Evolutionary conservation across 1,284 basidiomycete species (phyloP), one percentile per base, ranked within the genome.

Genomic region (Cutaneotrichosporon sp.): DNA sequence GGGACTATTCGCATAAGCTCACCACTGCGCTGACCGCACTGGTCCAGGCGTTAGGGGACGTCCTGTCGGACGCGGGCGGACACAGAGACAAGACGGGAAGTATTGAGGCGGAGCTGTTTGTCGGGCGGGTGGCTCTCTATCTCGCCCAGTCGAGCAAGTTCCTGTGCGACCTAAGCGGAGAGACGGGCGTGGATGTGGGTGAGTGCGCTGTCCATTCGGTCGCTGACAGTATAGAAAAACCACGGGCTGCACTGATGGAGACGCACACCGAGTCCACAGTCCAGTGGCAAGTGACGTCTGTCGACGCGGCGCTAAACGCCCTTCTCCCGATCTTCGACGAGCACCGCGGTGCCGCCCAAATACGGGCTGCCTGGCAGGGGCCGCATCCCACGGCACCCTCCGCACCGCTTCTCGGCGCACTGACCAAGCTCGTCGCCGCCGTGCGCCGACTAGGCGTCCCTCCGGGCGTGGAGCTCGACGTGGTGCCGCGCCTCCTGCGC

Each of bases 121-220:
- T 74, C 12, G 73, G 72, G 2, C 57, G 72, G 17, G 61, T 75
- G 1, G 69, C 72, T 8, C 45, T 72, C 22, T 73, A 67, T 49
- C 51, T 76, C 8, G 61, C 55, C 9, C 62, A 61, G 20, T 52
- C 54, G 20, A 64, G 61, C 19, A 34, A 48, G 1, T 71, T 72
- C 53, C 54, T 72, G 29, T 20, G 32, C 1, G 62, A 69, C 34
- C 54, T 74, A 3, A 44, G 46, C 8, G 62, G 61, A 11, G 54
- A 42, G 17, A 55, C 54, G 1, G 47, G 46, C 8, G 43, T 61
- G 5, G 49, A 60, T 38, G 37, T 59, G 8, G 49, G 64, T 64
- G 32, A 56, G 66, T 59, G 5, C 3, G 7, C 12, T 16, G 10
- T 25, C 20, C 5, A 5, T 22, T n/a, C 41, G 22, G n/a, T n/a